phyloP scores from a whole-genome alignment of 352 stramenopile species.

The Phytophthora litchii region DNA sequence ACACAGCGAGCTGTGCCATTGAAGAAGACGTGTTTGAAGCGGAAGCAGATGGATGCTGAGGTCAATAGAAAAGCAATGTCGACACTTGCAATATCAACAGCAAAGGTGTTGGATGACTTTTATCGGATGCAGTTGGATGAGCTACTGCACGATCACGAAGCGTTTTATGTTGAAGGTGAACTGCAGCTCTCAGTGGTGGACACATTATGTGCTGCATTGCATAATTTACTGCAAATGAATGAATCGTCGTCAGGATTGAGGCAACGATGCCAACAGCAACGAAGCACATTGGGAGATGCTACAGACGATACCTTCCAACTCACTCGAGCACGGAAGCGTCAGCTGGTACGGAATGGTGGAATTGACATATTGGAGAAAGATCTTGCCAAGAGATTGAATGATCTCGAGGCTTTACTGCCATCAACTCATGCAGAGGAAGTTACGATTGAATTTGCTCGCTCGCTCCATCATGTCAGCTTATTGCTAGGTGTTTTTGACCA shows the following conservation, averaged over 20 bases:
- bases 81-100: neutral
- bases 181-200: slow-evolving; percentile 34
- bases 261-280: slow-evolving; percentile 9
- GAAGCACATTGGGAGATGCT: slow-evolving; percentile 11
- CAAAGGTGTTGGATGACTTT: slow-evolving; percentile 8
- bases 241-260: neutral
- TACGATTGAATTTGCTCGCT: slow-evolving; percentile 18
- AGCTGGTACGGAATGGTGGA: slow-evolving; percentile 47
- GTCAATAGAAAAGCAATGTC: neutral
- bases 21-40: slow-evolving; percentile 60
- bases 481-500: slow-evolving; percentile 72
- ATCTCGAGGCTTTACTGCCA: slow-evolving; percentile 10
- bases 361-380: slow-evolving; percentile 34
- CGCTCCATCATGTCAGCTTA: slow-evolving; percentile 45
- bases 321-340: slow-evolving; percentile 42
- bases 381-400: slow-evolving; percentile 9
- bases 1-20: slow-evolving; percentile 1
- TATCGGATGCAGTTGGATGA: slow-evolving; percentile 20
- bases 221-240: slow-evolving; percentile 58
- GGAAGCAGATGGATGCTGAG: slow-evolving; percentile 37
- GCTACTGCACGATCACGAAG: slow-evolving; percentile 35
- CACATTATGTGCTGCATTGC: slow-evolving; percentile 41
- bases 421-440: slow-evolving; percentile 1
- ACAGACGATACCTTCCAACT: slow-evolving; percentile 32
- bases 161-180: slow-evolving; percentile 44